Percentiles rank a stretch among this genome's conserved stretches.
Conservation (phyloP, 2,329 filamentous ascomycete genomes). For the Chrysoporthe cubensis region DNA sequence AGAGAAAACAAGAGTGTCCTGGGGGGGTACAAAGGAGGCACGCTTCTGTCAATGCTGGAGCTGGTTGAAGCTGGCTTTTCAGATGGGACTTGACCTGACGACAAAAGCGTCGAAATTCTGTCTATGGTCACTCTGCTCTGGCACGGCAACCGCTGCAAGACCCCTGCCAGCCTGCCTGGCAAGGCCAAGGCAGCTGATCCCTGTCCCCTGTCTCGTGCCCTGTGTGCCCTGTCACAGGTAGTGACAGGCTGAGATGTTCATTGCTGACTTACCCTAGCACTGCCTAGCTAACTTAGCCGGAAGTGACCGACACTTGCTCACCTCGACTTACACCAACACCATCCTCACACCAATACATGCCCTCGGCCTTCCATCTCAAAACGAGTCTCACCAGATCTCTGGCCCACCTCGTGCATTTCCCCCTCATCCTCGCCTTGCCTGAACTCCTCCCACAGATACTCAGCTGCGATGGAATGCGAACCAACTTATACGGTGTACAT, state of each 20-base stretch:
- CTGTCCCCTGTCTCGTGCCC: conserved; percentile 1
- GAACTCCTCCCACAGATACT: neutral
- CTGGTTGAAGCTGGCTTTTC: neutral
- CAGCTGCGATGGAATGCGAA: conserved; percentile 43
- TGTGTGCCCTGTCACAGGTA: neutral
- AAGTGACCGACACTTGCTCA: conserved; percentile 10
- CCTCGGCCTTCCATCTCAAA: conserved; percentile 3
- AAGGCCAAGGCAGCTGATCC: conserved; percentile 13
- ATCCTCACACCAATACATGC: conserved; percentile 1
- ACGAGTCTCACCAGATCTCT: neutral
- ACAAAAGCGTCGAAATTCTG: conserved; percentile 24
- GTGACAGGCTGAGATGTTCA: neutral
- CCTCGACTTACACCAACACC: conserved; percentile 18
- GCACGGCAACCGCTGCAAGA: conserved; percentile 20
- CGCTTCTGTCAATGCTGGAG: neutral
- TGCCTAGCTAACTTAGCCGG: neutral
- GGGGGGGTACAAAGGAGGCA: neutral
- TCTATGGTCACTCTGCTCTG: conserved; percentile 7
- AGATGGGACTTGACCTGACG: neutral
- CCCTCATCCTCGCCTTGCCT: neutral
- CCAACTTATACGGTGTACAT: conserved; percentile 78
- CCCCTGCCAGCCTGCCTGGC: conserved; percentile 1
- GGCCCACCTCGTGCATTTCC: neutral
- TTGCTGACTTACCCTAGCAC: conserved; percentile 3
- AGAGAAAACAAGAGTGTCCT: neutral